phyloP scores from a whole-genome alignment of 202 grass and related monocot species.

The Thinopyrum obtusiflorum region DNA sequence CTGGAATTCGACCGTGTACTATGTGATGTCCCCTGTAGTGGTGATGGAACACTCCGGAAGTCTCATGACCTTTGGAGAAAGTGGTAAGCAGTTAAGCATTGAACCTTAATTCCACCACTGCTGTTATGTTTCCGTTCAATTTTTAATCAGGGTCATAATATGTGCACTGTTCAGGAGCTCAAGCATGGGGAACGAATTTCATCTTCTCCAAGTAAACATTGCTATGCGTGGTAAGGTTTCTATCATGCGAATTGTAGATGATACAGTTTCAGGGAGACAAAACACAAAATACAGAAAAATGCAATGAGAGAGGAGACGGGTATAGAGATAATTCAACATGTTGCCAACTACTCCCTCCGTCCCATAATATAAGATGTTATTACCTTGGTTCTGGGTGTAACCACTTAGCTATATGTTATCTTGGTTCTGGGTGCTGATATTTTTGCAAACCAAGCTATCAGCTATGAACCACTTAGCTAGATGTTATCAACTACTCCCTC shows the following conservation, averaged over 20 bases:
- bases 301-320: neutral
- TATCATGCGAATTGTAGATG: neutral
- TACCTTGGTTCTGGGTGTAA: neutral
- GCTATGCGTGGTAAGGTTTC: constrained; percentile 71
- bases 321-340: neutral
- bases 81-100: constrained; percentile 60
- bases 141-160: neutral
- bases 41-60: constrained; percentile 90
- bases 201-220: constrained; percentile 91
- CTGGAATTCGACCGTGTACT: constrained; percentile 78
- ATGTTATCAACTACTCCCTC: constrained; percentile 9
- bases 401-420: neutral
- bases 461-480: neutral
- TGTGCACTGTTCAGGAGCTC: constrained; percentile 64
- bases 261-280: neutral
- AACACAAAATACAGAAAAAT: neutral
- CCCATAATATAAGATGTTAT: too few species aligned
- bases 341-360: neutral
- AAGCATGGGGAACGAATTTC: constrained; percentile 62
- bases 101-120: neutral
- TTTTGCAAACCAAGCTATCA: neutral
- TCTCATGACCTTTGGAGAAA: constrained; percentile 88
- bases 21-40: constrained; percentile 97
- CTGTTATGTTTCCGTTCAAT: constrained; percentile 32
- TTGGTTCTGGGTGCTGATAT: neutral